phyloP scores from a whole-genome alignment of 164 flowering plant genomes.

The Stephania japonica region DNA sequence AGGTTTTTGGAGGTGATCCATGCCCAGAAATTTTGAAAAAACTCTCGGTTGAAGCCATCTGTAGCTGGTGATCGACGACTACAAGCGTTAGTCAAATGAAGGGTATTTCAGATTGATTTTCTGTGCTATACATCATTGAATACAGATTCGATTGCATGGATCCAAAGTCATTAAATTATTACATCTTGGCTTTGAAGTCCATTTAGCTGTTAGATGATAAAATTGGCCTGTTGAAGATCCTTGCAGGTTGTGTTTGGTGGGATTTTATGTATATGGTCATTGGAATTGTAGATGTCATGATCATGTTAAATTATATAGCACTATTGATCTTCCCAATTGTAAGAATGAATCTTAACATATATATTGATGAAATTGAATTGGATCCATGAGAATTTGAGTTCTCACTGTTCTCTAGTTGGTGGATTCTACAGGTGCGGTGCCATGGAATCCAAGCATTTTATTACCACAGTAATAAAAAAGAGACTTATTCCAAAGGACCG shows the following conservation, averaged over 20 bases:
- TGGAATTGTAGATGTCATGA: background rate
- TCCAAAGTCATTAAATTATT: background rate
- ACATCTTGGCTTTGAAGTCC: background rate
- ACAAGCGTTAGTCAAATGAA: background rate
- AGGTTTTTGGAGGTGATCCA: constrained; percentile 45
- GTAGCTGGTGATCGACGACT: constrained; percentile 26
- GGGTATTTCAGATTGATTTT: background rate
- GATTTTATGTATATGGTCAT: background rate
- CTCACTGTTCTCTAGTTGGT: too few species aligned
- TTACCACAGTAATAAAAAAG: too few species aligned
- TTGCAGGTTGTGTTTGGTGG: background rate
- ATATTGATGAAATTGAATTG: background rate
- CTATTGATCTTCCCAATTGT: background rate
- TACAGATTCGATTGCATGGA: background rate
- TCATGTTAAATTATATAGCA: background rate
- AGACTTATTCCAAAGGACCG: too few species aligned
- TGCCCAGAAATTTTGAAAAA: constrained; percentile 37
- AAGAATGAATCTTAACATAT: background rate
- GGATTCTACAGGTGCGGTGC: too few species aligned
- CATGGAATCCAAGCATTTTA: too few species aligned
- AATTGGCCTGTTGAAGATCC: background rate
- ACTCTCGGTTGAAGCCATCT: constrained; percentile 48
- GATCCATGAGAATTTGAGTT: background rate
- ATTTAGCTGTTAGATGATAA: too few species aligned
- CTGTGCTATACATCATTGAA: background rate